Base-by-base conservation (phyloP, 257 asterid species). In the Coffea eugenioides region DNA sequence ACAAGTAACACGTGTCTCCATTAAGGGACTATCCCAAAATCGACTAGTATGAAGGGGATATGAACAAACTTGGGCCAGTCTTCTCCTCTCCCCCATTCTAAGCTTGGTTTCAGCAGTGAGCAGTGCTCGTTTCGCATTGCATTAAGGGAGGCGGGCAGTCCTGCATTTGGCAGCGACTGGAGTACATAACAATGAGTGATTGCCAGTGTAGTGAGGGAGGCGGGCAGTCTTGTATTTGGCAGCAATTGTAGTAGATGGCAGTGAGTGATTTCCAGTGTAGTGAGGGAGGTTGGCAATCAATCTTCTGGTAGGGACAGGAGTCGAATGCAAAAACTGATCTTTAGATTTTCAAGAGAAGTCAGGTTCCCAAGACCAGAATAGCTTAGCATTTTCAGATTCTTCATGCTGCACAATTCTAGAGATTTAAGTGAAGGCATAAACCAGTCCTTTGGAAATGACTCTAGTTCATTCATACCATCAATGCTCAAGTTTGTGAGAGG, bases 401-500 rank as follows among this genome's bases (percentile, higher is more conserved):
- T 3, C n/a, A 6, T 20, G 2, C 12, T 3, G 16, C 9, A 0
- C 16, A 74, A 0, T 0, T 0, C 0, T 23, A 80, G 71, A 1
- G 1, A 0, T 12, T 1, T 18, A 65, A 73, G 71, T 4, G 2
- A 72, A 79, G 73, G 74, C 56, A 72, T 15, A 39, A 25, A 25
- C 56, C 45, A 46, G 8, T 61, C 51, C 9, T 3, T 5, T 12
- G 8, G 41, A 20, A n/a, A 12, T 25, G 15, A 25, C 56, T 46
- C 54, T 18, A 5, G 39, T 1, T 13, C 51, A 13, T 16, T 2
- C 48, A 12, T 31, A 59, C 23, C 10, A 1, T 20, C 16, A 34
- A 73, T 27, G 0, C 0, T 0, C 2, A 48, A 49, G 5, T 0
- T 0, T 7, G 52, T 46, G 82, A 48, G 20, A 48, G 8, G 56